A percentile compares a stretch with the other conserved stretches of the same genome.
These are phyloP conservation scores for Nakazawaea anatomiae DNA, from an alignment of 805 yeast species.

Conservation along the genomic window DNA sequence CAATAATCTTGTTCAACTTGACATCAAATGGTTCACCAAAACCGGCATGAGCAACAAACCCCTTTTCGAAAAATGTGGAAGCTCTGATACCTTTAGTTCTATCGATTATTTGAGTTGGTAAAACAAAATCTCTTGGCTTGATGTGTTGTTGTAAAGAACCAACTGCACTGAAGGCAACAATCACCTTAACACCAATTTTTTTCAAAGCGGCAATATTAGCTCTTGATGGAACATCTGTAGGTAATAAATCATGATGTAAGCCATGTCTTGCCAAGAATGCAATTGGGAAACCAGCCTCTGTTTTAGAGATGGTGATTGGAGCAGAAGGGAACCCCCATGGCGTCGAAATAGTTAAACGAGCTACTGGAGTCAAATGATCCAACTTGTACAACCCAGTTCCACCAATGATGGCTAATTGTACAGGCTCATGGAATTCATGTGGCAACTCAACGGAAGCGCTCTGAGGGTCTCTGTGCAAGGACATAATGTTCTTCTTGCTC, in stretches of 20 bases:
- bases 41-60: conserved; percentile 95
- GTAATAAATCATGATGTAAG: conserved; percentile 78
- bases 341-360: conserved; percentile 72
- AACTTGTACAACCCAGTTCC: conserved; percentile 96
- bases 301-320: conserved; percentile 85
- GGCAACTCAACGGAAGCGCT: conserved; percentile 30
- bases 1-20: conserved; percentile 59
- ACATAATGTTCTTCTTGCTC: conserved; percentile 2
- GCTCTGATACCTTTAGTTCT: conserved; percentile 94
- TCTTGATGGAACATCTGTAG: conserved; percentile 85
- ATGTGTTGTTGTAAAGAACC: conserved; percentile 90
- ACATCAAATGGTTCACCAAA: conserved; percentile 96
- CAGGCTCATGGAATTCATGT: conserved; percentile 53
- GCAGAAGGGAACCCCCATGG: conserved; percentile 99
- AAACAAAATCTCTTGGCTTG: conserved; percentile 92
- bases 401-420: conserved; percentile 86
- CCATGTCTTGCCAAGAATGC: conserved; percentile 98
- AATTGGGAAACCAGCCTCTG: conserved; percentile 70
- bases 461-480: conserved; percentile 6
- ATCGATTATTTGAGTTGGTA: conserved; percentile 94
- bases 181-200: conserved; percentile 77
- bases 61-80: conserved; percentile 83
- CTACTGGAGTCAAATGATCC: conserved; percentile 78
- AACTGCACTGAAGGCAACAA: conserved; percentile 91
- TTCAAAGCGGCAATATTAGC: conserved; percentile 97